A percentile compares a stretch with the other conserved stretches of the same genome.
phyloP scores from a whole-genome alignment of 192 early-diverging fungal genomes.

The Rhizoclosmatium globosum region DNA sequence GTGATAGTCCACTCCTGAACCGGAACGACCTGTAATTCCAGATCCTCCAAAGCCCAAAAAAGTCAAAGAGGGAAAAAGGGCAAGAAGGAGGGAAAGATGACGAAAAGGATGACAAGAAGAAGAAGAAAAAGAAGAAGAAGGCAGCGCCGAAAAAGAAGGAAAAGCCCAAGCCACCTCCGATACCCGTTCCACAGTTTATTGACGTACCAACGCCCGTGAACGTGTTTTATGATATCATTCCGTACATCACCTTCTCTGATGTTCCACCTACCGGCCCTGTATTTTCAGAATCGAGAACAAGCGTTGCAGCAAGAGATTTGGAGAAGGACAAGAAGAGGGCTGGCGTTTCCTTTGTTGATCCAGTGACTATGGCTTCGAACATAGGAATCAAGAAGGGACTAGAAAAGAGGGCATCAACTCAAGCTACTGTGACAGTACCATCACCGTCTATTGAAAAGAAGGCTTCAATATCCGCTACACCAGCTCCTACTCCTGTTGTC shows the following conservation, averaged over 20 bases:
- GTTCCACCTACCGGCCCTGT: background rate
- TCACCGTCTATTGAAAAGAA: no score
- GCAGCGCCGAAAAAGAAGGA: background rate
- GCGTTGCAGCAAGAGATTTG: no score
- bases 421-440: no score
- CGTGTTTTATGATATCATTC: slow-evolving; percentile 24
- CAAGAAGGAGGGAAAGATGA: background rate
- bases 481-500: background rate
- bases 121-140: slow-evolving; percentile 25
- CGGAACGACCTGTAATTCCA: background rate
- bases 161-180: background rate
- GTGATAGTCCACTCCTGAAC: slow-evolving; percentile 1
- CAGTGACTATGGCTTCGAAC: no score
- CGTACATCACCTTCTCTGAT: slow-evolving; percentile 1
- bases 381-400: no score
- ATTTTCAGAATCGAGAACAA: no score
- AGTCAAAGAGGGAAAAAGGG: background rate
- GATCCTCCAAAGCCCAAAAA: background rate
- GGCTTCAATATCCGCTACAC: background rate
- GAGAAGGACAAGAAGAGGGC: no score
- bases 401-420: no score
- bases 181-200: background rate
- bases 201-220: slow-evolving; percentile 18
- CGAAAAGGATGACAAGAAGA: background rate
- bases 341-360: no score